These are phyloP conservation scores for Mucor indicus DNA, from an alignment of 371 early-diverging fungal genomes.

Conservation along the genomic window DNA sequence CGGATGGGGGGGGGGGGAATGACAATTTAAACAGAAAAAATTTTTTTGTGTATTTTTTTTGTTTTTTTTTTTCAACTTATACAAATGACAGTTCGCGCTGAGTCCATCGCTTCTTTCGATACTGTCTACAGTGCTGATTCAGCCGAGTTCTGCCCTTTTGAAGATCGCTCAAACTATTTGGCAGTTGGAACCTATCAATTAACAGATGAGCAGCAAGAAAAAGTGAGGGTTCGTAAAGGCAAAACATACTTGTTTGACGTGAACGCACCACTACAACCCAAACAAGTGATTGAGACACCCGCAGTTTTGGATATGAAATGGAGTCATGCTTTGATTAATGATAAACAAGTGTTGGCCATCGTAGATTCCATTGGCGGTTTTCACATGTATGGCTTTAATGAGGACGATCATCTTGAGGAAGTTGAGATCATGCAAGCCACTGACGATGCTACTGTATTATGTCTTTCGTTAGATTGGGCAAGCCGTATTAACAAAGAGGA, in stretches of 20 bases:
- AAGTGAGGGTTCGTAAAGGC: constrained; percentile 35
- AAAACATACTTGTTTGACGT: constrained; percentile 33
- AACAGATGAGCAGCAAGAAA: constrained; percentile 34
- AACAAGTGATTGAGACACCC: constrained; percentile 56
- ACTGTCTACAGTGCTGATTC: constrained; percentile 80
- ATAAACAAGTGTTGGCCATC: constrained; percentile 48
- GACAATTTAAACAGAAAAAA: not conserved
- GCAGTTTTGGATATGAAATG: constrained; percentile 89
- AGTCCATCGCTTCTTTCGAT: constrained; percentile 54
- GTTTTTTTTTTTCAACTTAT: not conserved
- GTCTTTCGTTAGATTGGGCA: constrained; percentile 91
- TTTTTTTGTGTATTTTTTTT: not conserved
- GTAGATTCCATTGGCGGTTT: constrained; percentile 66
- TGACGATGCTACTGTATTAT: constrained; percentile 54
- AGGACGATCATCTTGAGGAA: constrained; percentile 30
- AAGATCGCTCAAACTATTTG: constrained; percentile 38
- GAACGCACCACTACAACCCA: constrained; percentile 16
- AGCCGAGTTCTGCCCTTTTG: constrained; percentile 75
- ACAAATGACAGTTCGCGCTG: constrained; percentile 7
- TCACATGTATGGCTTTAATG: constrained; percentile 42
- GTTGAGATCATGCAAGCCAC: constrained; percentile 33
- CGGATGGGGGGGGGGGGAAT: too few relatives aligned
- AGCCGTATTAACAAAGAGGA: constrained; percentile 49
- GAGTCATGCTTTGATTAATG: constrained; percentile 54
- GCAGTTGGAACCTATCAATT: constrained; percentile 86